These are phyloP conservation scores for Fusarium armeniacum DNA, from an alignment of 2,329 filamentous ascomycete species.

Conservation along the genomic window DNA sequence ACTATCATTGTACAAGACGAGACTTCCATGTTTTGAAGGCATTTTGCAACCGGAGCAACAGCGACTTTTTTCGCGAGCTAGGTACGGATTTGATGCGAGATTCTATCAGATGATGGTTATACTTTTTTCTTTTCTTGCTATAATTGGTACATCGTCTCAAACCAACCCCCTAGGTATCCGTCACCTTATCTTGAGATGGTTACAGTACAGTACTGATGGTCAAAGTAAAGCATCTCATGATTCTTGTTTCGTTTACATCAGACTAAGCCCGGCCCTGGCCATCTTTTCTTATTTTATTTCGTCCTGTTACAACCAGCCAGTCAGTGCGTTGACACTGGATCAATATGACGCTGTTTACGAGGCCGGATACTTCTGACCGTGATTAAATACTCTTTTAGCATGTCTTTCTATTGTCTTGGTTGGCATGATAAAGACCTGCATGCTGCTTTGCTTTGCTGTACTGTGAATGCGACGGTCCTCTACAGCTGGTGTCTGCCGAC, in stretches of 20 bases:
- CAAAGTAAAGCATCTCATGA: constrained; percentile 35
- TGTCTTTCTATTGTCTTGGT: constrained; percentile 25
- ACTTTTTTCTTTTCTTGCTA: constrained; percentile 18
- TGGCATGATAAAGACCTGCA: constrained; percentile 26
- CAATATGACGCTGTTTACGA: constrained; percentile 33
- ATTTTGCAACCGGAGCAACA: constrained; percentile 35
- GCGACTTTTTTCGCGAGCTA: constrained; percentile 9
- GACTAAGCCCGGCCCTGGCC: constrained; percentile 6
- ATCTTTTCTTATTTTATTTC: neutral
- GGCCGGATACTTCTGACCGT: constrained; percentile 26
- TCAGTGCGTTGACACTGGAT: constrained; percentile 28
- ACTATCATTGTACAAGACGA: constrained; percentile 23
- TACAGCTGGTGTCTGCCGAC: constrained; percentile 39
- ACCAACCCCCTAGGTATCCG: constrained; percentile 16
- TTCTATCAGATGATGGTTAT: constrained; percentile 10
- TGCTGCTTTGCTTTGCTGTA: constrained; percentile 5
- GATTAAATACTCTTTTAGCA: neutral
- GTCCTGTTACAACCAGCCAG: constrained; percentile 13
- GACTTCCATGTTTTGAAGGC: constrained; percentile 42
- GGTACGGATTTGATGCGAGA: constrained; percentile 16
- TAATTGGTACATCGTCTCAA: constrained; percentile 29
- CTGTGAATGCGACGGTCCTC: constrained; percentile 27
- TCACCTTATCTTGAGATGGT: constrained; percentile 27
- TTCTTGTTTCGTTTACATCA: constrained; percentile 34
- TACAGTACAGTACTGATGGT: constrained; percentile 7